Conservation (phyloP, 495 filamentous ascomycete genomes). For the Hyaloscypha finlandica region DNA sequence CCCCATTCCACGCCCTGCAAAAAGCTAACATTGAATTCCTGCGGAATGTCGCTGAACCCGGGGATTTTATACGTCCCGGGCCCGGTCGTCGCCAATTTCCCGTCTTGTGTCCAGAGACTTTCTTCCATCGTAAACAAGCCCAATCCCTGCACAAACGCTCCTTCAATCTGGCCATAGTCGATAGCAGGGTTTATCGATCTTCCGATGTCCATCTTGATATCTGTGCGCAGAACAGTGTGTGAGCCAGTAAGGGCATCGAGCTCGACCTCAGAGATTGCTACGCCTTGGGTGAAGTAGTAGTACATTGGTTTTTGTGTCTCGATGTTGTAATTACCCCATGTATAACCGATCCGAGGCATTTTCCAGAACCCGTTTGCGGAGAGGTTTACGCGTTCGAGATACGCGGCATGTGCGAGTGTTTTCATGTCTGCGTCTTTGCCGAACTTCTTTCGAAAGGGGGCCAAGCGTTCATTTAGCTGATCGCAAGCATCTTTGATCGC, state of each 20-base stretch:
- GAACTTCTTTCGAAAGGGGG: constrained; percentile 38
- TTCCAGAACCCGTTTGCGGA: constrained; percentile 45
- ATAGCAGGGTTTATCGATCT: constrained; percentile 46
- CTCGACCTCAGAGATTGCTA: constrained; percentile 40
- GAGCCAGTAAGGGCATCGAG: constrained; percentile 42
- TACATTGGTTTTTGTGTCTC: constrained; percentile 41
- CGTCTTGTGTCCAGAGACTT: constrained; percentile 37
- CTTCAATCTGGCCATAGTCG: constrained; percentile 46
- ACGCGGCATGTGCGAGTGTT: constrained; percentile 39
- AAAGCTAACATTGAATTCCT: constrained; percentile 39
- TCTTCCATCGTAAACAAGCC: constrained; percentile 45
- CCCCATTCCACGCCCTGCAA: constrained; percentile 40
- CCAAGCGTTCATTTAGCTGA: constrained; percentile 39
- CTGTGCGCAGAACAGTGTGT: constrained; percentile 41
- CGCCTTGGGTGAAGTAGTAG: constrained; percentile 45
- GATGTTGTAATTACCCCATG: constrained; percentile 39
- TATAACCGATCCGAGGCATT: constrained; percentile 41
- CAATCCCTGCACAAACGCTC: constrained; percentile 44
- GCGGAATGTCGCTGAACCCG: constrained; percentile 41
- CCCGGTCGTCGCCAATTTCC: constrained; percentile 38
- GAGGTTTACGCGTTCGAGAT: constrained; percentile 42
- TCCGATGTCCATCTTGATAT: constrained; percentile 46
- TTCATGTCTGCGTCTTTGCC: constrained; percentile 38
- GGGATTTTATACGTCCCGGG: constrained; percentile 47
- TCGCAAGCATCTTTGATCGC: constrained; percentile 42